These are phyloP conservation scores for Fusarium graminum DNA, from an alignment of 2,329 filamentous ascomycete genomes.

Conservation along the genomic window DNA sequence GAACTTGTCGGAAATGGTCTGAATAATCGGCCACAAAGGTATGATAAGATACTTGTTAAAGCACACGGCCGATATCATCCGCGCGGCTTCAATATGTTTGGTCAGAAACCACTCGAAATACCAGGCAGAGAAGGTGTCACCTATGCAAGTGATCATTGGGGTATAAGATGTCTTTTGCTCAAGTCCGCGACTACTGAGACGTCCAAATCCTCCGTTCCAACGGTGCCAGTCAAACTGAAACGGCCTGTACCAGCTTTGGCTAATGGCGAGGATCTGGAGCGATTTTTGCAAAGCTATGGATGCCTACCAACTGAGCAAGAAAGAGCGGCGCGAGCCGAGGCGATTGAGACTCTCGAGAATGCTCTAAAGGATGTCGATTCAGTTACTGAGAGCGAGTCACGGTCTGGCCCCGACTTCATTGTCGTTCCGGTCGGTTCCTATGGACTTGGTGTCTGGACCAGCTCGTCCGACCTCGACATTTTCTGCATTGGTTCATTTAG, in stretches of 20 bases:
- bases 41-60: constrained; percentile 72
- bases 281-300: constrained; percentile 53
- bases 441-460: constrained; percentile 72
- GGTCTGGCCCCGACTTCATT: constrained; percentile 56
- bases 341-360: constrained; percentile 60
- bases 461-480: constrained; percentile 73
- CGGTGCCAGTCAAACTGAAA: constrained; percentile 49
- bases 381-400: constrained; percentile 17
- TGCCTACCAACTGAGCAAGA: constrained; percentile 65
- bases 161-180: constrained; percentile 62
- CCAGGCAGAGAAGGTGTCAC: neutral
- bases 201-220: constrained; percentile 8
- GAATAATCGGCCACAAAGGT: constrained; percentile 71
- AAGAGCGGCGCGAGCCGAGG: constrained; percentile 55
- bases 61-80: constrained; percentile 53
- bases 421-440: constrained; percentile 76
- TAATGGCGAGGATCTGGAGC: constrained; percentile 53
- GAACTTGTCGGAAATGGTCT: constrained; percentile 61
- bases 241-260: constrained; percentile 51
- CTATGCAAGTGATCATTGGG: constrained; percentile 70
- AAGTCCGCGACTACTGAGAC: constrained; percentile 11
- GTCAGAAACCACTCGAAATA: constrained; percentile 47
- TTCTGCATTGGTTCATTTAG: constrained; percentile 74
- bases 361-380: constrained; percentile 55
- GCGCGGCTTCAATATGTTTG: constrained; percentile 69